Conservation (phyloP, 2,329 filamentous ascomycete species). For the Neonectria hederae region DNA sequence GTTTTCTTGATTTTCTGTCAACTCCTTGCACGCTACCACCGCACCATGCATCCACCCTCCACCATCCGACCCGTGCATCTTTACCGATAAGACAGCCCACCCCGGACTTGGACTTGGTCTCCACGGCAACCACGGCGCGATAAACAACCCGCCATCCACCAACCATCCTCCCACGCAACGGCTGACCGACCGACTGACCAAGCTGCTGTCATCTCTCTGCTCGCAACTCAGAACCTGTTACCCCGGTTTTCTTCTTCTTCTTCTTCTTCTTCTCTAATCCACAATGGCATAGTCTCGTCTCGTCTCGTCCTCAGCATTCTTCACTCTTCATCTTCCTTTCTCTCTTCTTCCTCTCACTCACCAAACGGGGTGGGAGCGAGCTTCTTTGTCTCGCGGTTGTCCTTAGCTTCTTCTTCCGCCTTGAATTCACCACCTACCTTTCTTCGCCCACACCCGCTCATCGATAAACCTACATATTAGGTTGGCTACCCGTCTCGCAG, state of each 20-base stretch:
- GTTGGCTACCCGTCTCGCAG: slow-evolving; percentile 21
- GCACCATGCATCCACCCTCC: slow-evolving; percentile 11
- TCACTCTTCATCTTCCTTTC: slow-evolving; percentile 22
- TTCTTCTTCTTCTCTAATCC: slow-evolving; percentile 20
- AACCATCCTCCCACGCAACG: slow-evolving; percentile 29
- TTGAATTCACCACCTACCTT: background rate
- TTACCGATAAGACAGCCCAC: slow-evolving; percentile 35
- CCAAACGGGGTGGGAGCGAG: slow-evolving; percentile 22
- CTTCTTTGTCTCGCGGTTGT: slow-evolving; percentile 3
- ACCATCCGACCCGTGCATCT: slow-evolving; percentile 1
- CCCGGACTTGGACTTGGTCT: slow-evolving; percentile 15
- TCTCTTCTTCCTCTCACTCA: slow-evolving; percentile 22
- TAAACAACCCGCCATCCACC: slow-evolving; percentile 38
- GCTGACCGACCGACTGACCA: slow-evolving; percentile 31
- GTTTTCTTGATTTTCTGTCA: slow-evolving; percentile 4
- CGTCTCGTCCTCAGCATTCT: slow-evolving; percentile 25
- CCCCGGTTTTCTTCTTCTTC: slow-evolving; percentile 38
- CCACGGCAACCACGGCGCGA: slow-evolving; percentile 39
- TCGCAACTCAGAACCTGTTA: slow-evolving; percentile 29
- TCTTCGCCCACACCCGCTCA: background rate
- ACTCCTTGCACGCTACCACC: slow-evolving; percentile 12
- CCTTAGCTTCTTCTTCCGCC: slow-evolving; percentile 9
- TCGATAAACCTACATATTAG: slow-evolving; percentile 1
- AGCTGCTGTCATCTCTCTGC: slow-evolving; percentile 17
- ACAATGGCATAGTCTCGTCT: slow-evolving; percentile 39